Evolutionary conservation across 306 rosid species (phyloP).

Genomic region (Hippophae tibetana): DNA sequence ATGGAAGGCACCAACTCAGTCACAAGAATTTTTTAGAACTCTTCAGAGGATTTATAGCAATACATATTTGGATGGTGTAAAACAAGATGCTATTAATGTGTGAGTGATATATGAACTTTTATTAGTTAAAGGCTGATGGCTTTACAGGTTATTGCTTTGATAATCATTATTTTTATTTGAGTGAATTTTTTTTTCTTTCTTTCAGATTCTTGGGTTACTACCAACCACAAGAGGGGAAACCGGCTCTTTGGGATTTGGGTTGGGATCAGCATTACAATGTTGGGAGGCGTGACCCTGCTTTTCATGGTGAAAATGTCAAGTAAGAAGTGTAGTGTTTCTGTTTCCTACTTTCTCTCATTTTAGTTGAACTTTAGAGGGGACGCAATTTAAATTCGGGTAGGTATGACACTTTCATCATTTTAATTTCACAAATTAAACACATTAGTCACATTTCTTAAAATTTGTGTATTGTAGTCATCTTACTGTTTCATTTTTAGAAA

Average conservation of each 20-base stretch:
- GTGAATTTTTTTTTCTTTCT: constrained; percentile 13
- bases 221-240: constrained; percentile 72
- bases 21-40: constrained; percentile 80
- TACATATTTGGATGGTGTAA: constrained; percentile 62
- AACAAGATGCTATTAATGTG: constrained; percentile 85
- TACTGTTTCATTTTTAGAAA: no score
- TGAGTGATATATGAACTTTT: constrained; percentile 26
- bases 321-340: constrained; percentile 25
- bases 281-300: constrained; percentile 34
- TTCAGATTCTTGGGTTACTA: constrained; percentile 87
- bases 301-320: constrained; percentile 40
- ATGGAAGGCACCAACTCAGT: constrained; percentile 92
- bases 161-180: constrained; percentile 6
- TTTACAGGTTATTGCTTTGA: constrained; percentile 4
- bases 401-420: not conserved
- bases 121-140: not conserved
- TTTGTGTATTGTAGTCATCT: no score
- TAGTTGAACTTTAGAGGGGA: constrained; percentile 5
- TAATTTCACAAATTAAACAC: no score
- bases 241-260: constrained; percentile 85
- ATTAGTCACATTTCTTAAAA: no score
- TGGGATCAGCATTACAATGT: constrained; percentile 62
- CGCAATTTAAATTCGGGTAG: not conserved
- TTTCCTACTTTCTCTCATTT: constrained; percentile 5
- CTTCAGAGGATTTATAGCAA: constrained; percentile 84